phyloP scores from a whole-genome alignment of 495 filamentous ascomycete species.

The Aspergillus homomorphus region DNA sequence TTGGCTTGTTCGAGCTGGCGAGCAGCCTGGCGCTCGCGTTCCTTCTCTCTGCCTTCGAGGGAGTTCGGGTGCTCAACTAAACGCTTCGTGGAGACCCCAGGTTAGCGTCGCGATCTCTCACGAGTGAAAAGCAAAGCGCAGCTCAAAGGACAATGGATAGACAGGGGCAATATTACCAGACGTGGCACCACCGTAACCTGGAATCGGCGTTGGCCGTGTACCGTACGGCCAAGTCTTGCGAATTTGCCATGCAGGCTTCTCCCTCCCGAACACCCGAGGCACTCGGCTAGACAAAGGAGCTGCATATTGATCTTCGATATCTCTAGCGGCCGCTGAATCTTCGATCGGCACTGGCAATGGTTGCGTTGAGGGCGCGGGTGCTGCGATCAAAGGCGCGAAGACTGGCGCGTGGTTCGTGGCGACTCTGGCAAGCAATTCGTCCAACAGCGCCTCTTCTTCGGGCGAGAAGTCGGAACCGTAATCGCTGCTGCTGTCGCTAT shows the following conservation, averaged over 20 bases:
- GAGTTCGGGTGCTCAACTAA: conserved; percentile 59
- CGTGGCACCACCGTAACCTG: conserved; percentile 31
- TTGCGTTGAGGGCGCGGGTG: conserved; percentile 9
- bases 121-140: conserved; percentile 7
- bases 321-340: conserved; percentile 14
- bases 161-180: conserved; percentile 29
- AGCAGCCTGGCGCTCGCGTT: conserved; percentile 17
- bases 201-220: conserved; percentile 23
- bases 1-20: conserved; percentile 14
- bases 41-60: conserved; percentile 42
- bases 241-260: conserved; percentile 38
- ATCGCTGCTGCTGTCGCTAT: conserved; percentile 43
- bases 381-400: not conserved
- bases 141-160: conserved; percentile 3
- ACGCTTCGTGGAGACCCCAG: conserved; percentile 59
- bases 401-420: conserved; percentile 26
- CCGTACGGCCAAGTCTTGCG: conserved; percentile 14
- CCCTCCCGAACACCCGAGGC: conserved; percentile 42
- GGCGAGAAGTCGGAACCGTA: conserved; percentile 72
- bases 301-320: conserved; percentile 41
- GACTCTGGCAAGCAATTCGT: conserved; percentile 42
- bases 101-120: conserved; percentile 10
- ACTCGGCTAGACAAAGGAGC: conserved; percentile 29
- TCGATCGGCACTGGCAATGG: conserved; percentile 11
- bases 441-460: conserved; percentile 57